Evolutionary conservation across 2,329 filamentous ascomycete species (phyloP), one percentile per base, ranked within the genome.

Genomic region (Diaporthe sp.): DNA sequence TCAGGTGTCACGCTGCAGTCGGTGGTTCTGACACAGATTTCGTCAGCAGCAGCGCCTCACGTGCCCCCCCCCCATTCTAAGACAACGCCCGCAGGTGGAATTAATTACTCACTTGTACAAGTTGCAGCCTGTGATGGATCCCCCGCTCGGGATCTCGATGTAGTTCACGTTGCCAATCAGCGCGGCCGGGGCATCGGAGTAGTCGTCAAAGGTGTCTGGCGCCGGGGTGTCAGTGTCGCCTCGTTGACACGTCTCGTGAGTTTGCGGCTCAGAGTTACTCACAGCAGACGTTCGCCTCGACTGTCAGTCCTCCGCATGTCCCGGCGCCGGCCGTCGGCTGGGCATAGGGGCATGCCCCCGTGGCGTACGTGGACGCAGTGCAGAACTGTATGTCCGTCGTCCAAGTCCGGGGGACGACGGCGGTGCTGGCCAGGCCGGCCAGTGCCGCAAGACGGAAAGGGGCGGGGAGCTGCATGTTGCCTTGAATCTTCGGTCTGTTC

Each of bases 121-220:
- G 27, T 71, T 71, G 15, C 72, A 74, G 9, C 66, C 58, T 4
- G 56, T 39, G 15, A 71, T 74, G 3, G 37, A 42, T 1, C 66
- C 50, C 8, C 71, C 71, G 30, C 58, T 37, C 1, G 68, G 72
- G 27, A 74, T 74, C 13, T 30, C 37, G 15, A 74, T 66, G 58
- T 56, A 74, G 68, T 74, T 74, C 12, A 74, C 68, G 27, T 65
- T 12, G 13, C 66, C 56, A 8, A 71, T 63, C 12, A 74, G 56
- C 12, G 13, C 44, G 0, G 47, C 42, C 5, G 72, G 72, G 3
- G 72, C 72, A 4, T 35, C 30, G 1, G 72, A 50, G 50, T 66
- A 74, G 58, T 58, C 44, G 13, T 35, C 68, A 35, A 74, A 74
- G 17, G 72, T 74, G 58, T 74, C 72, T 74, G 27, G 35, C 10